Conservation (phyloP, 75 land plant species). For the Picea sitchensis region DNA sequence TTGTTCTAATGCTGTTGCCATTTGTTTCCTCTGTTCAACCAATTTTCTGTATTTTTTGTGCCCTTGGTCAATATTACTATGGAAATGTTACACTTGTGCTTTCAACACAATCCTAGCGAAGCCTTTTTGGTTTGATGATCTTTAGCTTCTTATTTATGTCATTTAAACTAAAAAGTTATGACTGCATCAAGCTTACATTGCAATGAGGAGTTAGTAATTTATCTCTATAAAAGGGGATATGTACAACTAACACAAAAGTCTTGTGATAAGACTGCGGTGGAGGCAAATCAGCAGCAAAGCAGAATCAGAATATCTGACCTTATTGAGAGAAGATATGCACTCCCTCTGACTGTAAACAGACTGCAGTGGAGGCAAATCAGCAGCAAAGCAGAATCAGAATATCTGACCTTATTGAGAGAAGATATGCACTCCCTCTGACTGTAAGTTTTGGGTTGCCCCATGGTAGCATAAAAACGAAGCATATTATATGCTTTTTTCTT, state of each 20-base stretch:
- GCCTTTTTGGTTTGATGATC: not conserved
- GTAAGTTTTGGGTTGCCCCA: constrained; percentile 20
- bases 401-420: constrained; percentile 22
- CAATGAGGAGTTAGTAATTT: not conserved
- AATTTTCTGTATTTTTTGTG: too few species aligned
- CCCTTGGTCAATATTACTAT: not conserved
- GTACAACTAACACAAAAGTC: not conserved
- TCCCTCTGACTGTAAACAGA: constrained; percentile 35
- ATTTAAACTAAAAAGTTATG: not conserved
- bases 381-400: constrained; percentile 14
- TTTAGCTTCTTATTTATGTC: not conserved
- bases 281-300: constrained; percentile 14
- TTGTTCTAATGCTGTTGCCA: not conserved
- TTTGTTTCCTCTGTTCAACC: not conserved
- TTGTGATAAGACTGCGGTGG: constrained; percentile 26
- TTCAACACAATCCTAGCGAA: not conserved
- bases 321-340: constrained; percentile 18
- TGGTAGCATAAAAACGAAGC: not conserved
- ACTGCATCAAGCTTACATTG: not conserved
- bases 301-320: constrained; percentile 21
- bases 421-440: constrained; percentile 28
- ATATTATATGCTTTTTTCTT: not conserved
- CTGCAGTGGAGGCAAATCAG: constrained; percentile 29
- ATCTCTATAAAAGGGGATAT: not conserved
- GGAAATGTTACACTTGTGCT: not conserved